Base-by-base conservation (phyloP, 1,284 basidiomycete genomes). In the Cutaneotrichosporon sp. region DNA sequence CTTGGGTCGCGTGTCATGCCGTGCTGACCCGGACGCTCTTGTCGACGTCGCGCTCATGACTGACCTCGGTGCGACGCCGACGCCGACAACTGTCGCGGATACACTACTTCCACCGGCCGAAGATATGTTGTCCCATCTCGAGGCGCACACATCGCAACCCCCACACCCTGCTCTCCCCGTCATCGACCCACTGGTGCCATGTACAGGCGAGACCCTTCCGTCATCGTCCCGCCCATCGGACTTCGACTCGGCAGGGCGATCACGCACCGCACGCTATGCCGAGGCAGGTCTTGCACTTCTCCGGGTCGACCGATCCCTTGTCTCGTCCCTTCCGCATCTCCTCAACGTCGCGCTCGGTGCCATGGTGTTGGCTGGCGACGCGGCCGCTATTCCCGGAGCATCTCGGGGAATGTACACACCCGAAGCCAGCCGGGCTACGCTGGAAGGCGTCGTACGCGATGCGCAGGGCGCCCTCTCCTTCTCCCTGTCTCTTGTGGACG, bases 401-500 rank as follows among this genome's bases (percentile, higher is more conserved):
- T 68, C 68, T 6, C 80, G 78, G 53, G 76, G 80, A 0, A 70
- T 84, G 3, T 85, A 87, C 61, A 61, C 71, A 70, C 34, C 61
- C 1, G 64, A 72, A 4, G 75, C 78, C 2, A 60, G 78, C 0
- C 62, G 68, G 5, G 54, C 67, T 0, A 66, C 76, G 10, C 68
- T 88, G 39, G 67, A 68, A 31, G 74, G 76, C 3, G 60, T 88
- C 3, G 65, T 81, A 0, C 71, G 73, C 19, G 82, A 77, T 51
- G 78, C 81, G 2, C 82, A 84, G 45, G 83, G 83, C 32, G 66
- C 88, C 3, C 74, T 81, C 2, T 81, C 86, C 0, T 92, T 90
- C 70, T 73, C 88, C 0, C 73, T 92, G 2, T 76, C 80, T 0
- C 67, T 76, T 0, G 68, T 75, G 0, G 78, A 79, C 34, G 79